Base-by-base conservation (phyloP, 2,329 filamentous ascomycete species). In the Colletotrichum sp. region DNA sequence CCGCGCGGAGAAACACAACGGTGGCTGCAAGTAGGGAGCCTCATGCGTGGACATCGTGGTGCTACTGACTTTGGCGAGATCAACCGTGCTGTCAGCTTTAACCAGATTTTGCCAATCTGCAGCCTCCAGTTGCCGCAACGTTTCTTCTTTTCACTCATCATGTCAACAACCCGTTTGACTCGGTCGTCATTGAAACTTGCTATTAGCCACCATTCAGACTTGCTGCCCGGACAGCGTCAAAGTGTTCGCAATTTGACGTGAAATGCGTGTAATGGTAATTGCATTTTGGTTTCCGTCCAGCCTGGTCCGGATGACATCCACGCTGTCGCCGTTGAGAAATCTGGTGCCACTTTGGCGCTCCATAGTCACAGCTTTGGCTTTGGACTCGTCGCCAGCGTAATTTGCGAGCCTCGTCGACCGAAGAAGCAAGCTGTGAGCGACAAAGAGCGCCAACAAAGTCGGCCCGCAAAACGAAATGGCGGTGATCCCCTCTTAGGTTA, bases 381-480 rank as follows among this genome's bases (percentile, higher is more conserved):
- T 61, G 58, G n/a, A 62, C 36, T 55, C 24, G 55, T 62, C 57
- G 58, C 33, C 62, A 59, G 21, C 43, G 34, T 66, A 69, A 69
- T 66, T 65, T 72, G 61, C 65, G 58, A 73, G 64, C 51, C 59
- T 61, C 33, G 38, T 73, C 64, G 51, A 69, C 59, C 29, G 29
- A 71, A 71, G 62, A 73, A 71, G 71, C 70, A 73, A 73, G 54
- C 47, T 70, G 58, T 51, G 24, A 67, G 34, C 33, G 27, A 43
- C 33, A 24, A 54, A 66, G 33, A 58, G 51, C 29, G 21, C 43
- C 38, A 61, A 65, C 51, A 64, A 69, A 62, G 70, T 69, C 47
- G 72, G 72, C 64, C 72, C 67, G 67, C 66, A 67, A 70, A 66
- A 74, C 62, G 73, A 75, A 75, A 74, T 68, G 64, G 74, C 74